Percentiles rank a stretch among this genome's conserved stretches.
These are phyloP conservation scores for Amoebophrya sp. DNA, from an alignment of 169 alveolate genomes.

Conservation along the genomic window DNA sequence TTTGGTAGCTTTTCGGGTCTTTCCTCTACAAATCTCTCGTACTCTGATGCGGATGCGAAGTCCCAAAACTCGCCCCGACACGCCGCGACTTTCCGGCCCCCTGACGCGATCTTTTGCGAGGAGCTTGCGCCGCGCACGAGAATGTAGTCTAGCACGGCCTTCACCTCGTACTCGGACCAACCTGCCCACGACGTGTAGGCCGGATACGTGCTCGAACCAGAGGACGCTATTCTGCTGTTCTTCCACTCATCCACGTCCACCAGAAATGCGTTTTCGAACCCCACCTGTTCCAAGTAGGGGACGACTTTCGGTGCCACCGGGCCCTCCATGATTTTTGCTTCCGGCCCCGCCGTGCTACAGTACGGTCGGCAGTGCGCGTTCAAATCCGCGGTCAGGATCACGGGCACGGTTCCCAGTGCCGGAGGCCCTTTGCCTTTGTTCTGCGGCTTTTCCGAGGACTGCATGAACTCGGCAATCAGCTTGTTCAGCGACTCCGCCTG, in stretches of 20 bases:
- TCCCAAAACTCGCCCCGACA: no score
- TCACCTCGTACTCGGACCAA: neutral
- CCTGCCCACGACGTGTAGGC: neutral
- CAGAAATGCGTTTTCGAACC: neutral
- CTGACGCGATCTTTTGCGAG: no score
- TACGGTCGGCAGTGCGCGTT: neutral
- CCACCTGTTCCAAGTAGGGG: neutral
- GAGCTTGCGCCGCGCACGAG: neutral
- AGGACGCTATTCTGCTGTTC: no score
- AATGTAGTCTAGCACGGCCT: neutral
- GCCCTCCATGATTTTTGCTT: neutral
- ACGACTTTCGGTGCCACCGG: neutral
- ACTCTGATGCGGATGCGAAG: no score
- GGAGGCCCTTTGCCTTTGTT: no score
- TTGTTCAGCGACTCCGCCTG: neutral
- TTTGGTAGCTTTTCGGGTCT: no score
- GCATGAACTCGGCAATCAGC: neutral
- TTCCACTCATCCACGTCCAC: neutral
- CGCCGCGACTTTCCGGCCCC: no score
- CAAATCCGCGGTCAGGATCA: neutral
- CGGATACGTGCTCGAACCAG: neutral
- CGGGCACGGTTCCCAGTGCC: no score
- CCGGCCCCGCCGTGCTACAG: neutral
- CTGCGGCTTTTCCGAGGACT: no score
- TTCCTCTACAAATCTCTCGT: no score